These are phyloP conservation scores for Kodamaea restingae DNA, from an alignment of 805 yeast genomes.

Conservation along the genomic window DNA sequence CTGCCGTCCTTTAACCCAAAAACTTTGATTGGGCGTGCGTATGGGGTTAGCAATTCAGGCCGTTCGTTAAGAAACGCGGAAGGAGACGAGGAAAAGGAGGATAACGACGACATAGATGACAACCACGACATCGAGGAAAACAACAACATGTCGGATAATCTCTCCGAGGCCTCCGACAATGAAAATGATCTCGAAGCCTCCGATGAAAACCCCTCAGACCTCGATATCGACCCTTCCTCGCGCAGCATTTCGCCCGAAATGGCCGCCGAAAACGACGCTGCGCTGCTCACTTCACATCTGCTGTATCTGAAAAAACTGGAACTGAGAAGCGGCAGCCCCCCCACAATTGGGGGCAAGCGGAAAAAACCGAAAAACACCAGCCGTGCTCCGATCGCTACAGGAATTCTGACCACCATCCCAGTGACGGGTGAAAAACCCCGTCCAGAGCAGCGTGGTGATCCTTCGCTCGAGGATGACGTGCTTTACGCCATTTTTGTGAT, in stretches of 20 bases:
- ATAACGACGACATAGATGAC: conserved; percentile 3
- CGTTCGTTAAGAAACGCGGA: conserved; percentile 1
- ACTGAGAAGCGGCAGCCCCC: conserved; percentile 32
- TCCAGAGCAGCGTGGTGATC: conserved; percentile 60
- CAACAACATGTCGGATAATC: too few relatives aligned
- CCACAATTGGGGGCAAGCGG: conserved; percentile 10
- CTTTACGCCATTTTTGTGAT: conserved; percentile 71
- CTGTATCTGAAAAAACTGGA: conserved; percentile 9
- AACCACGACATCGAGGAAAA: conserved; percentile 1
- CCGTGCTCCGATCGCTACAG: conserved; percentile 59
- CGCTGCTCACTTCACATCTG: conserved; percentile 5
- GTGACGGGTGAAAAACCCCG: conserved; percentile 68
- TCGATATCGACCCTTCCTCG: conserved; percentile 23
- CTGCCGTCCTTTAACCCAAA: conserved; percentile 39
- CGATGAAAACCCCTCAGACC: background rate
- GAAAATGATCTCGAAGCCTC: too few relatives aligned
- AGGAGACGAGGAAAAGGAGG: conserved; percentile 1
- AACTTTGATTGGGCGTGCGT: conserved; percentile 15
- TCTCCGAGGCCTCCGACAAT: too few relatives aligned
- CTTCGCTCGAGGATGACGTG: conserved; percentile 70
- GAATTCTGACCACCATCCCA: conserved; percentile 75
- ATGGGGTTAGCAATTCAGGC: conserved; percentile 5
- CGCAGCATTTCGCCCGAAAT: conserved; percentile 36
- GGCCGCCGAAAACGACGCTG: conserved; percentile 1
- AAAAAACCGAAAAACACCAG: conserved; percentile 36